A percentile compares a stretch with the other conserved stretches of the same genome.
Evolutionary conservation across 164 flowering plant species (phyloP).

Genomic region (Saururus chinensis): DNA sequence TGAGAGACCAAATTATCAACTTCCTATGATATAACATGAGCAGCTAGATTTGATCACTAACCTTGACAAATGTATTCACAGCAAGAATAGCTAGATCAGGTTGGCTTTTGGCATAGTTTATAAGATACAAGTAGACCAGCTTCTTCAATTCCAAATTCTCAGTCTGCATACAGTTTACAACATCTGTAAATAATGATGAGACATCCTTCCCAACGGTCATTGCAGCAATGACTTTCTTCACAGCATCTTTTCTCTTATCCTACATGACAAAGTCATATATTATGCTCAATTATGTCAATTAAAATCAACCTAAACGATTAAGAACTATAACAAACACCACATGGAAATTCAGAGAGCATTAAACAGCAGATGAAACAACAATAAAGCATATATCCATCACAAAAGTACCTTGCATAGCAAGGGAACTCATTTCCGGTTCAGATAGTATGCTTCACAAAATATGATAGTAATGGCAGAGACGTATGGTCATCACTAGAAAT

Average conservation of each 20-base stretch:
- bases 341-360: no score
- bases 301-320: no score
- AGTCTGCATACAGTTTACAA: constrained; percentile 99
- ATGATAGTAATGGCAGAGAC: no score
- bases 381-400: no score
- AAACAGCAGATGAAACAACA: no score
- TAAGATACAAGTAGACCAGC: constrained; percentile 94
- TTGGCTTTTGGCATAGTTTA: constrained; percentile 98
- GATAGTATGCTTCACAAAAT: no score
- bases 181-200: constrained; percentile 93
- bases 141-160: constrained; percentile 97
- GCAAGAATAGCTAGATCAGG: constrained; percentile 99
- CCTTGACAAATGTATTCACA: constrained; percentile 98
- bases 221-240: constrained; percentile 98
- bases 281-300: no score
- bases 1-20: background rate
- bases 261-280: constrained; percentile 9
- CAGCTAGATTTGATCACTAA: constrained; percentile 9
- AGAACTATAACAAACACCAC: no score
- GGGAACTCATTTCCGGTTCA: no score
- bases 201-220: constrained; percentile 99
- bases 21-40: background rate
- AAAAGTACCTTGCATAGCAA: no score
- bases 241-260: constrained; percentile 99
- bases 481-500: no score